Evolutionary conservation across 768 basidiomycete genomes (phyloP).

Genomic region (Kockovaella imperatae): DNA sequence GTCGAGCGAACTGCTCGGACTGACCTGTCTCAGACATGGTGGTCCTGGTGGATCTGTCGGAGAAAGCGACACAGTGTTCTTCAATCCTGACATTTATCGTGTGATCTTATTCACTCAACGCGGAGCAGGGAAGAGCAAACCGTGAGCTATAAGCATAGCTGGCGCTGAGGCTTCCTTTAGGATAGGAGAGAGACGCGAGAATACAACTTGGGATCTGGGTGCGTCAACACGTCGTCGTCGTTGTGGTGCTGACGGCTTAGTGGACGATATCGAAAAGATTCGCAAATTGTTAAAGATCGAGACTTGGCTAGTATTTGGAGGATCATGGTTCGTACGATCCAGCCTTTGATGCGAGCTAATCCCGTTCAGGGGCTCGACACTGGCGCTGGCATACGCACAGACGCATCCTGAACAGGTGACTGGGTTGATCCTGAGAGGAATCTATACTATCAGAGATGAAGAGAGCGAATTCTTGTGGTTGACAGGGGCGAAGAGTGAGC

Average conservation of each 20-base stretch:
- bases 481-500: constrained; percentile 53
- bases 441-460: constrained; percentile 74
- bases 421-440: constrained; percentile 69
- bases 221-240: not conserved
- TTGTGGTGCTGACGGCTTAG: constrained; percentile 35
- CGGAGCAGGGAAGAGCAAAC: constrained; percentile 76
- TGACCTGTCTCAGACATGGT: constrained; percentile 13
- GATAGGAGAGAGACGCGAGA: constrained; percentile 67
- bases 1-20: not conserved
- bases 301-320: constrained; percentile 92
- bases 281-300: constrained; percentile 67
- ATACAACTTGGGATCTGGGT: constrained; percentile 82
- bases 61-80: constrained; percentile 63
- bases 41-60: constrained; percentile 60
- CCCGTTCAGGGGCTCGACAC: constrained; percentile 65
- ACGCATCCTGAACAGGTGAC: constrained; percentile 73
- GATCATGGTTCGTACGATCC: constrained; percentile 62
- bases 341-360: constrained; percentile 23
- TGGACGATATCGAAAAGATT: constrained; percentile 78
- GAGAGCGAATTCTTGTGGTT: constrained; percentile 92
- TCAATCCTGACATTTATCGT: constrained; percentile 70
- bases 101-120: constrained; percentile 85
- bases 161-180: no score
- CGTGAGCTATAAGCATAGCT: constrained; percentile 58
- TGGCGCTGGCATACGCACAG: constrained; percentile 80